phyloP scores from a whole-genome alignment of 345 rosid species.

The Eucalyptus cloeziana region DNA sequence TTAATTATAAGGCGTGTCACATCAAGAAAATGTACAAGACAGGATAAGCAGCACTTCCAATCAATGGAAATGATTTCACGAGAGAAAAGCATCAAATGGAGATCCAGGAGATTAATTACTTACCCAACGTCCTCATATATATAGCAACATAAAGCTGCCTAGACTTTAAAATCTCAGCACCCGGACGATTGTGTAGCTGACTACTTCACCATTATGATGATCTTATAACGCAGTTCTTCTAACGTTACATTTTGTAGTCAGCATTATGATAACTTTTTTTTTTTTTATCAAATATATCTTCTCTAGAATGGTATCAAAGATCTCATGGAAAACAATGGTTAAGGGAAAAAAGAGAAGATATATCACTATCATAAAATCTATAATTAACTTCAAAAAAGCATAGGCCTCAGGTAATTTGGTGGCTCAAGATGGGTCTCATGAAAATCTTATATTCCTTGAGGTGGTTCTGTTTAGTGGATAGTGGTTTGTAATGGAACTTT shows the following conservation, averaged over 20 bases:
- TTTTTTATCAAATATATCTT: too few species aligned
- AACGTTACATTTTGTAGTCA: neutral
- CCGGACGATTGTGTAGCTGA: conserved; percentile 24
- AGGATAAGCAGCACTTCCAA: neutral
- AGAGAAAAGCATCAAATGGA: neutral
- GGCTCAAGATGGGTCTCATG: neutral
- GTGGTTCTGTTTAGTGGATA: neutral
- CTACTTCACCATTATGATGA: conserved; percentile 54
- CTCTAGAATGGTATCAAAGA: too few species aligned
- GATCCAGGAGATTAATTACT: neutral
- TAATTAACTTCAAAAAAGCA: neutral
- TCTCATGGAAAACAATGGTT: neutral
- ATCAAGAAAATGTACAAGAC: neutral
- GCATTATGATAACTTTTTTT: neutral
- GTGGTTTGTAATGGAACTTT: neutral
- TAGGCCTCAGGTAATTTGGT: neutral
- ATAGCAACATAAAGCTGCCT: conserved; percentile 73
- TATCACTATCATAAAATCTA: neutral
- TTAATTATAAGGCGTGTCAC: neutral
- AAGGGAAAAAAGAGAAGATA: too few species aligned
- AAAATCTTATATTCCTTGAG: too few species aligned
- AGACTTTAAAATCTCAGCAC: conserved; percentile 60
- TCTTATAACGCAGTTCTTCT: conserved; percentile 57
- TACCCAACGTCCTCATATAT: conserved; percentile 73
- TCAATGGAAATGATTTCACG: neutral